Evolutionary conservation across 2,329 filamentous ascomycete genomes (phyloP), one percentile per base, ranked within the genome.

Genomic region (Zymoseptoria pseudotritici): DNA sequence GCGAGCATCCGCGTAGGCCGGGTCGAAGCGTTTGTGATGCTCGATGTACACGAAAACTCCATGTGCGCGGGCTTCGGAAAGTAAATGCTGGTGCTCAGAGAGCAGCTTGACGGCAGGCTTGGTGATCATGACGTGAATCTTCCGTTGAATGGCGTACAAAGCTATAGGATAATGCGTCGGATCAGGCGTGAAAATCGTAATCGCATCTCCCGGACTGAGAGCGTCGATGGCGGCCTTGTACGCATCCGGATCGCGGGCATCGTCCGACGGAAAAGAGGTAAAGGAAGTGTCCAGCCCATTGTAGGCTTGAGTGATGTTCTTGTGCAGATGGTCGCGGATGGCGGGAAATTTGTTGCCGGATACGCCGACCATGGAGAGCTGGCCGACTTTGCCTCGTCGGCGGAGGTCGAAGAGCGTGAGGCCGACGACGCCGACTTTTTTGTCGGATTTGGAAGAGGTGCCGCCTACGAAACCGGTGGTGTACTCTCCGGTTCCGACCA

Each of bases 1-100:
- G 55, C 87, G 84, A 13, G 93, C 93, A 74, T 97, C 92, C 13
- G 90, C 85, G 78, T 97, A 97, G 21, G 91, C 91, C 1, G 92
- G 92, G 74, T 97, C 92, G 77, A 87, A 97, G 60, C 93, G 90
- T 81, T 97, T 97, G 83, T 97, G 92, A 78, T 97, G 92, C 81
- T 97, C 92, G 69, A 97, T 82, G 78, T 90, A 96, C 65, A 96
- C 91, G 73, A 92, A 93, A 60, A 97, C 91, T 65, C 86, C 86
- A 74, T 89, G 79, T 72, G 89, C 86, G 65, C 82, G 81, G 5
- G 90, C 86, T 22, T 86, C 89, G 55, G 83, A 83, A 58, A 96
- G 80, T 17, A 97, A 85, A 36, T 85, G 77, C 65, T 89, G 83
- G 77, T 97, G 92, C 75, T 96, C 85, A 51, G 82, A 81, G 2